Conservation (phyloP, 192 early-diverging fungal genomes). For the Backusella morwellensis region DNA sequence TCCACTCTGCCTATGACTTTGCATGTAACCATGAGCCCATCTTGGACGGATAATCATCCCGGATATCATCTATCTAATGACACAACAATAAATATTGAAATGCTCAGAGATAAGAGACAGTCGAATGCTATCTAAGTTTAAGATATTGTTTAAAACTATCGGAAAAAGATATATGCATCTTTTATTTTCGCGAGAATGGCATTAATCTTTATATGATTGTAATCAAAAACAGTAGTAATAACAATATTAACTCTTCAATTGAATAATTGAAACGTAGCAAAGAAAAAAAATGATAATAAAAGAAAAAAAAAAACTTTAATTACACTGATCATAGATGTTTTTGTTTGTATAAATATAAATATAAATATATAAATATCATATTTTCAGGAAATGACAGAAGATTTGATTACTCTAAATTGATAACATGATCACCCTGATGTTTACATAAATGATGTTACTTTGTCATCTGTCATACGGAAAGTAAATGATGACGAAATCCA, state of each 20-base stretch:
- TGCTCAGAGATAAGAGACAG: background rate
- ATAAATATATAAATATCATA: background rate
- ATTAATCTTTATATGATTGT: background rate
- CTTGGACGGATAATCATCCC: background rate
- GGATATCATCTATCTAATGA: background rate
- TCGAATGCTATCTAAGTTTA: background rate
- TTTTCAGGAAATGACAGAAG: background rate
- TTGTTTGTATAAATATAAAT: background rate
- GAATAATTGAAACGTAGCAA: background rate
- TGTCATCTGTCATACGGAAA: background rate
- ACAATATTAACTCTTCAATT: background rate
- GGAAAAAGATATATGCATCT: background rate
- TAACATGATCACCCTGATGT: background rate
- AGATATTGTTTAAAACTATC: background rate
- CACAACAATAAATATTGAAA: background rate
- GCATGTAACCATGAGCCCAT: background rate
- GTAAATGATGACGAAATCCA: background rate
- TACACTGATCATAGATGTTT: background rate
- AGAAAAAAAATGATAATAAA: background rate
- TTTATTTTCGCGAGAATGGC: background rate
- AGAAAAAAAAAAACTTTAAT: background rate
- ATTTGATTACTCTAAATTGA: background rate
- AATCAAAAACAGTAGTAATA: background rate
- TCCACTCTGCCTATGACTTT: background rate
- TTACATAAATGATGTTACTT: background rate